Percentiles rank a stretch among this genome's conserved stretches.
Conservation (phyloP, 1,284 basidiomycete genomes). For the Melanopsichium pennsylvanicum region DNA sequence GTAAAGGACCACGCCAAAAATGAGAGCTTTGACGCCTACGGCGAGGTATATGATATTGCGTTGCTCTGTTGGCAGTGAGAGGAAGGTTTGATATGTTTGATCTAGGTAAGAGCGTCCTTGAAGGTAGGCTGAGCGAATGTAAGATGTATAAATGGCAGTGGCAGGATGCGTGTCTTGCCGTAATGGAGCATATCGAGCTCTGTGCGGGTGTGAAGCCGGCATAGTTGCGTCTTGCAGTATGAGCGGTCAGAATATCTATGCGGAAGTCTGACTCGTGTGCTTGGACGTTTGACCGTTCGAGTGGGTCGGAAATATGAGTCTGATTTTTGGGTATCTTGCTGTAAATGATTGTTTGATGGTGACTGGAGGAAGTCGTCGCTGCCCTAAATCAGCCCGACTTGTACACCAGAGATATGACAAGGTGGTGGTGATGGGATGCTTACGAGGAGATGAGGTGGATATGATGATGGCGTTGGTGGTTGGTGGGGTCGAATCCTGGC, state of each 20-base stretch:
- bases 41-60: conserved; percentile 30
- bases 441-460: too few species aligned
- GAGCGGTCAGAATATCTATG: background rate
- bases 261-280: background rate
- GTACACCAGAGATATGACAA: too few species aligned
- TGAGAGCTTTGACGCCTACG: conserved; percentile 16
- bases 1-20: conserved; percentile 20
- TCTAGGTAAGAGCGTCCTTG: conserved; percentile 13
- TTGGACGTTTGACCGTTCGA: too few species aligned
- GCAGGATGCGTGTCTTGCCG: conserved; percentile 10
- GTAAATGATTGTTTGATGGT: too few species aligned
- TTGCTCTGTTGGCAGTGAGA: conserved; percentile 21
- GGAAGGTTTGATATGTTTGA: conserved; percentile 12
- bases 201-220: conserved; percentile 14
- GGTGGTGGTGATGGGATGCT: too few species aligned
- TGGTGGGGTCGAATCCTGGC: too few species aligned
- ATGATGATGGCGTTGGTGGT: too few species aligned
- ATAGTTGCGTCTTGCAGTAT: background rate
- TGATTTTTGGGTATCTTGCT: too few species aligned
- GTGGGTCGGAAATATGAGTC: too few species aligned
- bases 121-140: conserved; percentile 6
- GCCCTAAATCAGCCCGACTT: too few species aligned
- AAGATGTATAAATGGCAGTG: background rate
- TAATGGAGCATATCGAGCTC: conserved; percentile 10
- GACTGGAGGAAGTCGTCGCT: too few species aligned